Base-by-base conservation (phyloP, 1,284 basidiomycete genomes). In the Pholiota adiposa region DNA sequence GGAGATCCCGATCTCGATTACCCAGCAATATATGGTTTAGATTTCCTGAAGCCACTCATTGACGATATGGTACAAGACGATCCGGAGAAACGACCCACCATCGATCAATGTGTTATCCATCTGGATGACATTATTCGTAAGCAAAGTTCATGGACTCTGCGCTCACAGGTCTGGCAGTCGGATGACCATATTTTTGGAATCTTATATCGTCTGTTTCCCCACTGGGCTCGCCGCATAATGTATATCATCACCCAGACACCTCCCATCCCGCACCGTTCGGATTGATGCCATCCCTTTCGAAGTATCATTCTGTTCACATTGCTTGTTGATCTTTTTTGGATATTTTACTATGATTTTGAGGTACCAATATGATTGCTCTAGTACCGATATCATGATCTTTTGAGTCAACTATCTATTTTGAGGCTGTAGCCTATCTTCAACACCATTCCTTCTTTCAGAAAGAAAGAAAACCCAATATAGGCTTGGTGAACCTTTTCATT, bases 61-160 rank as follows among this genome's bases (percentile, higher is more conserved):
- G 55, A 61, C 0, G 67, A 67, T 14, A 77, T 79, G 77, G 69
- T 67, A 0, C 69, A 71, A n/a, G 48, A 64, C 1, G 70, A 75
- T 56, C 75, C 76, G 0, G 19, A n/a, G 0, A 68, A 69, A 18
- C 70, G 77, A 3, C 74, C 73, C 0, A 72, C 51, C 0, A 78
- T 79, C 59, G 65, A 72, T 48, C 70, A 74, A 38, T 77, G 76
- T 0, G 67, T 75, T 1, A 11, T 56, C 0, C 69, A 64, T 3
- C 75, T 76, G 21, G 67, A 71, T 1, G 44, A 34, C 0, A 69
- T 76, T 14, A 59, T 63, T 5, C 59, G 49, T 1, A 18, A 44
- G 16, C 53, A 55, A 14, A 54, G 53, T 21, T 40, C 53, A 9
- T 60, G 53, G 52, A 60, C 40, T 4, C 58, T 60, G 16, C 58